Percentiles rank a stretch among this genome's conserved stretches.
These are phyloP conservation scores for Hexamita inflata DNA, from an alignment of 208 protist genomes.

Conservation along the genomic window DNA sequence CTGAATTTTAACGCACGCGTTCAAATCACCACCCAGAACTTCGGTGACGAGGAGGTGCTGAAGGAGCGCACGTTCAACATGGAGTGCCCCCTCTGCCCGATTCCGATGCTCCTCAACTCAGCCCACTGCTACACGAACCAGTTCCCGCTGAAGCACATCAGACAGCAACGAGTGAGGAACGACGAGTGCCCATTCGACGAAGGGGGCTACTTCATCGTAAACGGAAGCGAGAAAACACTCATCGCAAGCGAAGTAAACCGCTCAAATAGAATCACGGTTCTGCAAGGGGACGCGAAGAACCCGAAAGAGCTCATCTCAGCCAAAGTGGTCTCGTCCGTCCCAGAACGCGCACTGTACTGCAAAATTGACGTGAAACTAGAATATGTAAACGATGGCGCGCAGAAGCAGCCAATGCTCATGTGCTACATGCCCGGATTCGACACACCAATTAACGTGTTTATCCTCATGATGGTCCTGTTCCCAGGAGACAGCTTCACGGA, in stretches of 20 bases:
- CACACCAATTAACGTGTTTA: not conserved
- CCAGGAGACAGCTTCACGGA: not conserved
- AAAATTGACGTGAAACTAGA: not conserved
- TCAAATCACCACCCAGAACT: too few species aligned
- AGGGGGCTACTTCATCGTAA: constrained; percentile 91
- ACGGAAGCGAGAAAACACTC: constrained; percentile 83
- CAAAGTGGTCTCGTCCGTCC: not conserved
- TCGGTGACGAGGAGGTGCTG: too few species aligned
- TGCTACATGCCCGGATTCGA: not conserved
- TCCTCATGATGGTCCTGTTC: not conserved
- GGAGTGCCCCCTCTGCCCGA: too few species aligned
- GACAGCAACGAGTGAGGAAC: not conserved
- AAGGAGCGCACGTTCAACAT: too few species aligned
- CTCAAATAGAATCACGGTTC: constrained; percentile 78
- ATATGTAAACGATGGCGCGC: not conserved
- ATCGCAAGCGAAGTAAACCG: constrained; percentile 70
- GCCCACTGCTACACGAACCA: too few species aligned
- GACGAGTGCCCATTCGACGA: constrained; percentile 37
- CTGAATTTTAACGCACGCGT: too few species aligned
- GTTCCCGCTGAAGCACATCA: too few species aligned
- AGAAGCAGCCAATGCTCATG: not conserved
- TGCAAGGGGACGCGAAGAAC: constrained; percentile 33
- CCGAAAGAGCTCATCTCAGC: too few species aligned
- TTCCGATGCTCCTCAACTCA: too few species aligned
- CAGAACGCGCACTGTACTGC: not conserved